Base-by-base conservation (phyloP, 257 asterid genomes). In the Handroanthus guayacan region DNA sequence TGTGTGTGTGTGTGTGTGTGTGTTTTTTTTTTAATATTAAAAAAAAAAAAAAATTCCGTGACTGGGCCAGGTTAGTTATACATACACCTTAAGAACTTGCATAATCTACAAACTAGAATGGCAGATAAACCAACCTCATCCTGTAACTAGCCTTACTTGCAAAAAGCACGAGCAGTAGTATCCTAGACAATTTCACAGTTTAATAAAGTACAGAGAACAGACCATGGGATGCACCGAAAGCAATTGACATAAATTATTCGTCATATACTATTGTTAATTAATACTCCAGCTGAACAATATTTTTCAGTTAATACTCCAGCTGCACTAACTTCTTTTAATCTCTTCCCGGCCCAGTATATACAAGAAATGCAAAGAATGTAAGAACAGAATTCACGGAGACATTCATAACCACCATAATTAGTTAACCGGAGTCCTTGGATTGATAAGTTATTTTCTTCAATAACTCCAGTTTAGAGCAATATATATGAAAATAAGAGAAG, bases 401-500 rank as follows among this genome's bases (percentile, higher is more conserved):
- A 67, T 31, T 13, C 43, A 47, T 58, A 76, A 56, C 39, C 64
- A 48, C 18, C 16, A 45, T 50, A 67, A 25, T 47, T 41, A 50
- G 41, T 67, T 65, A 54, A 60, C 51, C 9, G 45, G 6, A 52
- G 61, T 54, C 70, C 64, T 10, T 52, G 65, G 34, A 69, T 50
- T 11, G 34, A 25, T 20, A 56, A 6, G 41, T 55, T 43, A 44
- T 18, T 5, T 34, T 41, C 75, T 71, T 31, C 62, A 62, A 37
- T 41, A 51, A 18, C 38, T 31, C 20, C 43, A 47, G 47, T 65
- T 50, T 17, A 20, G 47, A 11, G 64, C 43, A 72, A 50, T 62
- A 25, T 43, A 44, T 34, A 41, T 52, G 69, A 65, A 56, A 52
- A 70, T 51, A 71, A 78, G 9, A 69, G 61, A 66, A 78, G 71